Conservation (phyloP, 352 stramenopile genomes). For the Globisporangium rhizosaccharum region DNA sequence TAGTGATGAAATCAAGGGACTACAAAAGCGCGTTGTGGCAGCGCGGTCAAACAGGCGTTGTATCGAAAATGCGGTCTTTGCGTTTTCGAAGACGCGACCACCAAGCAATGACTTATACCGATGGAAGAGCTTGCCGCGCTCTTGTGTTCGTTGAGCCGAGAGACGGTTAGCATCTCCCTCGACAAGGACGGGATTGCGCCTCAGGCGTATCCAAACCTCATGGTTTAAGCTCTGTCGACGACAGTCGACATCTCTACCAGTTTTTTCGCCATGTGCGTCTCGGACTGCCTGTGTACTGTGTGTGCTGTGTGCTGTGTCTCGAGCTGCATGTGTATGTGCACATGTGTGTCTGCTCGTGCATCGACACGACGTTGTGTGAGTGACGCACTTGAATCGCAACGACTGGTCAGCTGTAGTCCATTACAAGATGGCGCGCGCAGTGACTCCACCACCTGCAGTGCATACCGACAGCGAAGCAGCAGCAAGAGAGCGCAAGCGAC, state of each 20-base stretch:
- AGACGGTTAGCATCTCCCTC: constrained; percentile 94
- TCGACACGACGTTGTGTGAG: neutral
- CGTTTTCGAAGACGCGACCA: constrained; percentile 33
- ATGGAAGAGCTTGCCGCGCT: neutral
- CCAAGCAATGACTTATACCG: constrained; percentile 14
- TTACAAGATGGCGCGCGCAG: too few relatives aligned
- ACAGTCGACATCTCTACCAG: constrained; percentile 49
- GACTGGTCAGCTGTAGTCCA: neutral
- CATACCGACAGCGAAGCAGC: neutral
- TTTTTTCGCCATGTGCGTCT: constrained; percentile 40
- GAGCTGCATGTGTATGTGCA: neutral
- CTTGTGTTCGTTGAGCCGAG: constrained; percentile 91
- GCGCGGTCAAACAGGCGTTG: too few relatives aligned
- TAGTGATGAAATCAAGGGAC: too few relatives aligned
- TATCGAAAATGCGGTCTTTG: neutral
- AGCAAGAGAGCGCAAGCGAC: neutral
- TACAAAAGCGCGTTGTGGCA: too few relatives aligned
- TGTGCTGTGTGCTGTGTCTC: neutral
- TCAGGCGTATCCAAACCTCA: constrained; percentile 68
- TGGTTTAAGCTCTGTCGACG: constrained; percentile 83
- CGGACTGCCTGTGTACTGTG: neutral
- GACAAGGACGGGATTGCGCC: constrained; percentile 90
- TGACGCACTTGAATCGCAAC: neutral
- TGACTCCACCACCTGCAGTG: neutral
- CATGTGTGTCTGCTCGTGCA: neutral